These are phyloP conservation scores for Candida albicans DNA, from an alignment of 1,139 yeast genomes.

Conservation along the genomic window DNA sequence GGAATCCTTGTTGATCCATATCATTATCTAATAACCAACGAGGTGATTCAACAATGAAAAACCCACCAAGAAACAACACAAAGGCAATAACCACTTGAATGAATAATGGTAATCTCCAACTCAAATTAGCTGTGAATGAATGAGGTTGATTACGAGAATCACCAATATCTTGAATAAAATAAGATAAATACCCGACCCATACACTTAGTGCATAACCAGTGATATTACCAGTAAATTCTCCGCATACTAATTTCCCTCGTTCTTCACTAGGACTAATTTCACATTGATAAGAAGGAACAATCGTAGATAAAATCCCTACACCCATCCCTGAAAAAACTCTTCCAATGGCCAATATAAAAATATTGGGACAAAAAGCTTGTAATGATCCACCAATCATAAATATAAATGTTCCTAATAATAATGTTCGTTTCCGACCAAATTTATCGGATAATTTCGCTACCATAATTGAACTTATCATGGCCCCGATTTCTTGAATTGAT, in stretches of 20 bases:
- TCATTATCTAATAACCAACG: conserved; percentile 55
- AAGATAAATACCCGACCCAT: conserved; percentile 56
- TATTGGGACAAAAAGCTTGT: conserved; percentile 46
- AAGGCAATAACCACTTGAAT: conserved; percentile 50
- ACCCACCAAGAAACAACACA: conserved; percentile 48
- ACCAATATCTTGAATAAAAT: conserved; percentile 45
- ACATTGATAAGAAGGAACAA: conserved; percentile 56
- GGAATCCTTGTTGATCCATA: conserved; percentile 54
- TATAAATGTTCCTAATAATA: conserved; percentile 47
- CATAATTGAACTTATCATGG: conserved; percentile 46
- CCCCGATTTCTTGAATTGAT: conserved; percentile 54
- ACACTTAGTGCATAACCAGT: conserved; percentile 53
- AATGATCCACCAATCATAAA: conserved; percentile 53
- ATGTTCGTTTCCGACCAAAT: conserved; percentile 50
- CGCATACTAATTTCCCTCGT: conserved; percentile 55
- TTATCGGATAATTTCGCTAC: conserved; percentile 49
- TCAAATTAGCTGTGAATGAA: conserved; percentile 42
- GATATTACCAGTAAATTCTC: conserved; percentile 56
- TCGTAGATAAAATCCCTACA: conserved; percentile 52
- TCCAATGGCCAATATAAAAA: conserved; percentile 47
- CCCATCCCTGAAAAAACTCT: conserved; percentile 54
- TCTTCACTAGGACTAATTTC: conserved; percentile 58
- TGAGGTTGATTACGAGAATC: conserved; percentile 39
- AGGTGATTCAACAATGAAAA: conserved; percentile 56
- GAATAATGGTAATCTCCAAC: conserved; percentile 55